Evolutionary conservation across 495 filamentous ascomycete species (phyloP).

Genomic region (Neurospora sp.): DNA sequence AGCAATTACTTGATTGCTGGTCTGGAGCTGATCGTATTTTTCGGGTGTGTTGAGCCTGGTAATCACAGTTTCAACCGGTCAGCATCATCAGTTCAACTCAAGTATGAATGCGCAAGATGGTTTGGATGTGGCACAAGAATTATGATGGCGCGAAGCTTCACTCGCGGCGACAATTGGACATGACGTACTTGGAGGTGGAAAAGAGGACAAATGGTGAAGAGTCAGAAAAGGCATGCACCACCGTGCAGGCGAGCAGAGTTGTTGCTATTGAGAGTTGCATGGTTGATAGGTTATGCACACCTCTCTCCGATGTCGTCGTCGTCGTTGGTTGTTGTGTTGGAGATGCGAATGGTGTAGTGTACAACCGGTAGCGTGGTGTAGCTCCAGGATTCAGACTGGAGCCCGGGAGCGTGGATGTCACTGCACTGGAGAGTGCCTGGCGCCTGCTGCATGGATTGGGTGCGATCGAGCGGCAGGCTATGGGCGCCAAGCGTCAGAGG

Average conservation of each 20-base stretch:
- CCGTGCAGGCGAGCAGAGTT: conserved; percentile 50
- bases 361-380: background rate
- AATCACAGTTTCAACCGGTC: conserved; percentile 8
- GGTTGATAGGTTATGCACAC: conserved; percentile 15
- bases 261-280: conserved; percentile 55
- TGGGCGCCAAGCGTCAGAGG: background rate
- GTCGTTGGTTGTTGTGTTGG: conserved; percentile 5
- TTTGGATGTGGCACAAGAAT: background rate
- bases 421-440: background rate
- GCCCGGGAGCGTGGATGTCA: background rate
- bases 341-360: conserved; percentile 4
- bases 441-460: background rate
- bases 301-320: conserved; percentile 4
- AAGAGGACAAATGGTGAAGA: conserved; percentile 81
- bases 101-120: background rate
- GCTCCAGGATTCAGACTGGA: background rate
- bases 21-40: conserved; percentile 32
- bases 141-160: background rate
- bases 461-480: background rate
- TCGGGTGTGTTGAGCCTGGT: conserved; percentile 22
- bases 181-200: conserved; percentile 64
- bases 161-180: background rate
- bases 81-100: background rate
- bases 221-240: conserved; percentile 64
- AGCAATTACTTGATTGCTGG: conserved; percentile 27